Conservation (phyloP, 2,329 filamentous ascomycete species). For the Aspergillus ibericus region DNA sequence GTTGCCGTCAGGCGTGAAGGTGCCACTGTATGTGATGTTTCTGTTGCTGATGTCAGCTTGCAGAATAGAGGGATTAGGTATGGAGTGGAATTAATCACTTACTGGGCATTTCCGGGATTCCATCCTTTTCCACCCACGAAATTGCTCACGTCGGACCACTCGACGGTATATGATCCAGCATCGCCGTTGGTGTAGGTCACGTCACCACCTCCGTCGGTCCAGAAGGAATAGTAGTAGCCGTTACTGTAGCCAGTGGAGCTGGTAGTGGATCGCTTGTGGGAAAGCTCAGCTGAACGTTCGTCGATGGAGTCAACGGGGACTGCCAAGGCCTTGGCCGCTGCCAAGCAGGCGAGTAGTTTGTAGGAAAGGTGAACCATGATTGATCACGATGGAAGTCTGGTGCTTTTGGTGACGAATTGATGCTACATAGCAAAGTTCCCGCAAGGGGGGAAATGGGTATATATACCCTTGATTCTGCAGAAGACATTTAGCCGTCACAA, state of each 20-base stretch:
- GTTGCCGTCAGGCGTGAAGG: slow-evolving; percentile 33
- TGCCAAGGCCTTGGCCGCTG: slow-evolving; percentile 24
- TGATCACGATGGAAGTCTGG: background rate
- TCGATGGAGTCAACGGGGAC: slow-evolving; percentile 20
- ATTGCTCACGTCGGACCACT: slow-evolving; percentile 52
- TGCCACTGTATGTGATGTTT: slow-evolving; percentile 32
- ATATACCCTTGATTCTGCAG: background rate
- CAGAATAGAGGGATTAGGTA: background rate
- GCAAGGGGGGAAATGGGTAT: background rate
- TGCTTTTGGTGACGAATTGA: background rate
- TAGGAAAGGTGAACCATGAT: slow-evolving; percentile 27
- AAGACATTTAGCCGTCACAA: background rate
- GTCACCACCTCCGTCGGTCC: slow-evolving; percentile 47
- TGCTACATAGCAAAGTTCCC: background rate
- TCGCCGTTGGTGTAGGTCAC: slow-evolving; percentile 50
- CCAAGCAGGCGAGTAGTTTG: slow-evolving; percentile 24
- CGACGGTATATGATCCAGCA: slow-evolving; percentile 47
- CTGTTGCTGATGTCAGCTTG: slow-evolving; percentile 10
- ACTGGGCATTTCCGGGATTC: slow-evolving; percentile 55
- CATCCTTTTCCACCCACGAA: slow-evolving; percentile 61
- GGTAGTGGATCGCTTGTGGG: slow-evolving; percentile 19
- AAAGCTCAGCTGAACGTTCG: slow-evolving; percentile 11
- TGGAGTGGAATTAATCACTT: slow-evolving; percentile 14
- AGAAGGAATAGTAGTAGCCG: slow-evolving; percentile 53
- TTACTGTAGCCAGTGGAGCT: slow-evolving; percentile 37